phyloP scores from a whole-genome alignment of 2,329 filamentous ascomycete genomes.

The Apiospora koreana region DNA sequence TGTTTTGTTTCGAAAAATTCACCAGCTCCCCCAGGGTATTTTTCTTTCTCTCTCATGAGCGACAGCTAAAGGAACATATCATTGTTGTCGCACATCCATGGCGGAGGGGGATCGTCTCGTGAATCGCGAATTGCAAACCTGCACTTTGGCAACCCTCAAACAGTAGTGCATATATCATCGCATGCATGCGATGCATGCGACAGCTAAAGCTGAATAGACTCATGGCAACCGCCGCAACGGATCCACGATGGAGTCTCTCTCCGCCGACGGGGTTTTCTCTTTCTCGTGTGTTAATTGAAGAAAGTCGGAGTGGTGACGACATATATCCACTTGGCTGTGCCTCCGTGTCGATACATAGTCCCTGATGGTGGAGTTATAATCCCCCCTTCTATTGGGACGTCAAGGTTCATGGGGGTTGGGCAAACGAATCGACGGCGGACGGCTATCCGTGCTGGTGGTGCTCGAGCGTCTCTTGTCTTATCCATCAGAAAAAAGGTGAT shows the following conservation, averaged over 20 bases:
- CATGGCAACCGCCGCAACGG: constrained; percentile 7
- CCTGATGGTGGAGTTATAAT: not conserved
- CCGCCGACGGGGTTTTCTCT: not conserved
- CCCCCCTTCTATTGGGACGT: not conserved
- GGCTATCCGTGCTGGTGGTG: not conserved
- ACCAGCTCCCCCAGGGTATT: not conserved
- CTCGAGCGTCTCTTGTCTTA: not conserved
- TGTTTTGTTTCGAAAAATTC: not conserved
- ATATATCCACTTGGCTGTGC: constrained; percentile 5
- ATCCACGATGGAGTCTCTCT: not conserved
- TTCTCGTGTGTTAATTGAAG: not conserved
- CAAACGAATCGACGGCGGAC: not conserved
- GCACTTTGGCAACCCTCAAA: not conserved
- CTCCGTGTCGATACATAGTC: not conserved
- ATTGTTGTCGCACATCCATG: not conserved
- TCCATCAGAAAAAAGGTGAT: not conserved
- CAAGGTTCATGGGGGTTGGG: constrained; percentile 6
- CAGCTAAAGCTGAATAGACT: not conserved
- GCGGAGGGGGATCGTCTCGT: not conserved
- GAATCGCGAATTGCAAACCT: not conserved
- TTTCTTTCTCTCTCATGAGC: no score
- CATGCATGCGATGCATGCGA: not conserved
- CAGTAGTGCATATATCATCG: not conserved
- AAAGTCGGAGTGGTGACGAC: constrained; percentile 5
- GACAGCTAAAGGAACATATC: not conserved